Evolutionary conservation across 768 basidiomycete species (phyloP).

Genomic region (Boletus pseudo-olivaceus): DNA sequence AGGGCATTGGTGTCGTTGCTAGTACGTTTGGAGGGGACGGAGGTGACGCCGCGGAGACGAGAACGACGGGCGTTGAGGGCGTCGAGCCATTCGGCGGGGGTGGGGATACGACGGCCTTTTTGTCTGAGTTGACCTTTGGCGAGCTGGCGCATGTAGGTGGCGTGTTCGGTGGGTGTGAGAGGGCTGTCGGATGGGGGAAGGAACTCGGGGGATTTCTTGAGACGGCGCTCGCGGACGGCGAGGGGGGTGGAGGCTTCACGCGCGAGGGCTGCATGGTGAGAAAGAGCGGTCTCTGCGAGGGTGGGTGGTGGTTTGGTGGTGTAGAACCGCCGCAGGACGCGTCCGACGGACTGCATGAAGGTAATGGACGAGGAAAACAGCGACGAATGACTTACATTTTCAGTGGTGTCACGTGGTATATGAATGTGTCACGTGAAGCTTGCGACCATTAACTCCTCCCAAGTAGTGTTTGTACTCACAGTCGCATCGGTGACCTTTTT

Average conservation of each 20-base stretch:
- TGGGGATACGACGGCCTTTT: slow-evolving; percentile 34
- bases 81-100: slow-evolving; percentile 59
- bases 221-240: slow-evolving; percentile 68
- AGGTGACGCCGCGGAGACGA: slow-evolving; percentile 66
- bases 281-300: slow-evolving; percentile 45
- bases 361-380: background rate
- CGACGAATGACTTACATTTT: background rate
- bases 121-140: slow-evolving; percentile 48
- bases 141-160: slow-evolving; percentile 56
- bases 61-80: slow-evolving; percentile 54
- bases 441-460: background rate
- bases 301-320: slow-evolving; percentile 17
- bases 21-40: slow-evolving; percentile 32
- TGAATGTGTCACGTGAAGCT: background rate
- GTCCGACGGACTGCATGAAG: slow-evolving; percentile 30
- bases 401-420: background rate
- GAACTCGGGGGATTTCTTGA: slow-evolving; percentile 43
- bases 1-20: slow-evolving; percentile 30
- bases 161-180: slow-evolving; percentile 62
- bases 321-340: slow-evolving; percentile 39
- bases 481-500: background rate
- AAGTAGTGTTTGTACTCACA: no score
- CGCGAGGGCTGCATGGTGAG: slow-evolving; percentile 42
- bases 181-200: slow-evolving; percentile 41
- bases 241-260: slow-evolving; percentile 69